Base-by-base conservation (phyloP, 495 filamentous ascomycete genomes). In the Trichoderma reesei region DNA sequence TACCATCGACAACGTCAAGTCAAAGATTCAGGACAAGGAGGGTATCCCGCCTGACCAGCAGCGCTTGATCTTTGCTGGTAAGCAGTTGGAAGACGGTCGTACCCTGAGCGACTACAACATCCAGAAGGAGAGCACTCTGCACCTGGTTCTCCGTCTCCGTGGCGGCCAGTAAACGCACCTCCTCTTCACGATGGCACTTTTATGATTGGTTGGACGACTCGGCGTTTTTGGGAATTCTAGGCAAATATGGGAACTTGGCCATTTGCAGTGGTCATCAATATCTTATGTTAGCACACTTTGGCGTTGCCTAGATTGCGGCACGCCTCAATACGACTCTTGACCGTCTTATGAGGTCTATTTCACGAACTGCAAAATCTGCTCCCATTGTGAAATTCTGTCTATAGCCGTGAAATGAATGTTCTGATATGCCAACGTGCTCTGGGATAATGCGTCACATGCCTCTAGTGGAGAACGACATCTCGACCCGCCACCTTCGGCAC, bases 11-110 rank as follows among this genome's bases (percentile, higher is more conserved):
- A 98, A 97, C 71, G 93, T 98, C 69, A 98, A 98, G 88, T 84
- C 83, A 65, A 98, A 98, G 88, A 98, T 98, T 62, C 93, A 98
- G 77, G 93, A 98, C 75, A 98, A 98, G 90, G 93, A 98, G 79
- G 93, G 93, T 51, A 98, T 98, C 70, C 93, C 93, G 56, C 93
- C 93, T 11, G 93, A 98, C 77, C 93, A 98, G 77, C 93, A 98
- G 84, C 93, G 93, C 74, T 79, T 98, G 79, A 98, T 98, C 80
- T 98, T 98, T 73, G 93, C 93, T 67, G 93, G 93, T 67, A 98
- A 98, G 86, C 93, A 98, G 79, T 76, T 95, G 67, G 90, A 95
- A 72, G 90, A 95, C 74, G 90, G 90, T 5, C 83, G 88, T 59
- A 90, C 90, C 5, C 77, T 94, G 62, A 89, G 86, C 62, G 90